Base-by-base conservation (phyloP, 371 early-diverging fungal species). In the Dentiscutata heterogama region DNA sequence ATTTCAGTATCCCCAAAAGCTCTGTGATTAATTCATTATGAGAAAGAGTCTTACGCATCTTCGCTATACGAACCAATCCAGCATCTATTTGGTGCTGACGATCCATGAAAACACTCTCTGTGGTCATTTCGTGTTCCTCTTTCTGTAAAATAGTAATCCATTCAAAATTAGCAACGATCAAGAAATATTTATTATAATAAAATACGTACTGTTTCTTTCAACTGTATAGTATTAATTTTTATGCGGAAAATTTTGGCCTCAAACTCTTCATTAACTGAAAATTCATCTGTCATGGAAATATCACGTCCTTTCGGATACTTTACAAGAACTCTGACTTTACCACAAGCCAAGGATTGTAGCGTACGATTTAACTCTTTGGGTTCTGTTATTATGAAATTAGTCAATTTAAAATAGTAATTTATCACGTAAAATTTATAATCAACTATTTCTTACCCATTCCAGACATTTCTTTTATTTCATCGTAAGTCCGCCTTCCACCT, bases 11-110 rank as follows among this genome's bases (percentile, higher is more conserved):
- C 20, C 88, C 86, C 73, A 94, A 89, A 13, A 98, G 83, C 82
- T 95, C 96, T 29, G 87, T 89, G 67, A 96, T 86, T 42, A 99
- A 87, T 4, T 87, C 83, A 0, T 86, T 85, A 84, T 97, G 97
- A 20, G 88, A 85, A 29, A 95, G 80, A 31, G 85, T 88, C 86
- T 94, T 95, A 46, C 94, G 90, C 0, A 93, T 90, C 87, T 99
- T 99, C 96, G 98, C 94, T 68, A 98, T 93, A 54, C 99, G 90
- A 7, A 98, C 98, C 85, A 98, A 93, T 0, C 97, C 97, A 4
- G 99, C 99, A 83, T 99, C 99, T 13, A 97, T 89, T 87, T 94
- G 93, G 84, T 93, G 93, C 82, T 94, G 93, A 58, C 96, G 90
- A 85, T 96, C 96, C 67, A 93, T 89, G 83, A 94, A 89, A 58